Conservation (phyloP, 1,284 basidiomycete species). For the Trametes versicolor region DNA sequence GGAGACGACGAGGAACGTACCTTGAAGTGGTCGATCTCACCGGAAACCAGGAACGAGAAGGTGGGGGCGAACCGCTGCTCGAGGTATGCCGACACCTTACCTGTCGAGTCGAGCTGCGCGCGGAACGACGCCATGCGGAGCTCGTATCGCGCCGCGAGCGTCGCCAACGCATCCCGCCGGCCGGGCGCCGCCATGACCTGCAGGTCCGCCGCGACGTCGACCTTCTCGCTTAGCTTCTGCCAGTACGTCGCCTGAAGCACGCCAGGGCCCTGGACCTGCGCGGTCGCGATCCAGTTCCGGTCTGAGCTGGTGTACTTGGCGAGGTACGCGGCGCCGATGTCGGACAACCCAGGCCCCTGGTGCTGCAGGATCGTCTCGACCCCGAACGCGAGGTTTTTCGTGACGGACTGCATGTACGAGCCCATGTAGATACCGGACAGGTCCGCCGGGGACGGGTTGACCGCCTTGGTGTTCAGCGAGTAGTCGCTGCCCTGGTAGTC, state of each 20-base stretch:
- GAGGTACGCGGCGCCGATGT: slow-evolving; percentile 86
- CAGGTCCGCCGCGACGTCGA: slow-evolving; percentile 98
- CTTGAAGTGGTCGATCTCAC: slow-evolving; percentile 99
- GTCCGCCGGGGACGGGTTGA: slow-evolving; percentile 93
- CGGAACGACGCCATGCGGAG: slow-evolving; percentile 94
- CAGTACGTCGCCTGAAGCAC: slow-evolving; percentile 95
- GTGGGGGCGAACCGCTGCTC: slow-evolving; percentile 97
- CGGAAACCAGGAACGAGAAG: slow-evolving; percentile 94
- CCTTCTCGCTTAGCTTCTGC: slow-evolving; percentile 95
- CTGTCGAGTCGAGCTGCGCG: slow-evolving; percentile 91
- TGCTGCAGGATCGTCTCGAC: slow-evolving; percentile 91
- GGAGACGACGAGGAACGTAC: slow-evolving; percentile 52
- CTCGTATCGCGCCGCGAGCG: slow-evolving; percentile 96
- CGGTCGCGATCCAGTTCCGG: slow-evolving; percentile 92
- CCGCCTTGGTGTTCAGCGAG: slow-evolving; percentile 87
- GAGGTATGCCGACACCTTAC: slow-evolving; percentile 94
- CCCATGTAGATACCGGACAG: slow-evolving; percentile 94
- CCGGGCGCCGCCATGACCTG: slow-evolving; percentile 82
- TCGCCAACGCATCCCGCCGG: slow-evolving; percentile 92
- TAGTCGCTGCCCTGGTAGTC: slow-evolving; percentile 94
- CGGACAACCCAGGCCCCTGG: slow-evolving; percentile 77
- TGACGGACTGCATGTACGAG: slow-evolving; percentile 95
- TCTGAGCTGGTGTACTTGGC: slow-evolving; percentile 84
- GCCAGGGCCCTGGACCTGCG: slow-evolving; percentile 89
- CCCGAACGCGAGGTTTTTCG: slow-evolving; percentile 91